These are phyloP conservation scores for Epichloe typhina DNA, from an alignment of 2,329 filamentous ascomycete species.

Conservation along the genomic window DNA sequence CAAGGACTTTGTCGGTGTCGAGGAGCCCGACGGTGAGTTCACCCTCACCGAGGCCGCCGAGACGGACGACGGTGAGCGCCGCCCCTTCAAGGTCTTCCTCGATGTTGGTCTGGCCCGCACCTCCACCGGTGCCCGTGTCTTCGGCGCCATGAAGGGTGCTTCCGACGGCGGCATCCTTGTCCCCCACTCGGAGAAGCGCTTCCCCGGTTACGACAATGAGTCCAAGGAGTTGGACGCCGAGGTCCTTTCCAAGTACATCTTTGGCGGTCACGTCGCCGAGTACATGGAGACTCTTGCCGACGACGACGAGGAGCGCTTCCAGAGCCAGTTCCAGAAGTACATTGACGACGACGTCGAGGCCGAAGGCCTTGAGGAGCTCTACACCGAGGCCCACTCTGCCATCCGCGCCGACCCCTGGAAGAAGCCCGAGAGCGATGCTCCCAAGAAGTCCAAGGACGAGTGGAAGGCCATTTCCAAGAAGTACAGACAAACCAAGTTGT, in stretches of 20 bases:
- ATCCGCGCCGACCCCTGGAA: conserved; percentile 98
- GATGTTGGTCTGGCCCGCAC: conserved; percentile 96
- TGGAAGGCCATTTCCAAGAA: conserved; percentile 94
- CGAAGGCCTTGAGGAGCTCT: conserved; percentile 92
- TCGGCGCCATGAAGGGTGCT: conserved; percentile 99
- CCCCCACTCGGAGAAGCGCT: conserved; percentile 98
- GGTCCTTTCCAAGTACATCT: conserved; percentile 98
- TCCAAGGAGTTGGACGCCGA: conserved; percentile 95
- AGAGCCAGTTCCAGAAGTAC: conserved; percentile 96
- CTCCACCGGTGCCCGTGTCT: conserved; percentile 96
- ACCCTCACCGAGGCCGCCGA: conserved; percentile 88
- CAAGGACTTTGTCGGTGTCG: conserved; percentile 85
- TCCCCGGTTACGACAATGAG: conserved; percentile 97
- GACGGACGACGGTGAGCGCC: conserved; percentile 81
- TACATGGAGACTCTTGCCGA: conserved; percentile 99
- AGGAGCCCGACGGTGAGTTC: conserved; percentile 95
- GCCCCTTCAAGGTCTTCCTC: conserved; percentile 98
- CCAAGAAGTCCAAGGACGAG: conserved; percentile 96
- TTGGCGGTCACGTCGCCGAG: conserved; percentile 94
- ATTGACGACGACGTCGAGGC: conserved; percentile 94
- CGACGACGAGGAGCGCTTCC: conserved; percentile 99
- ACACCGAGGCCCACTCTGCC: conserved; percentile 84
- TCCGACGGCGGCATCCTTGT: conserved; percentile 95
- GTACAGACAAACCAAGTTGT: conserved; percentile 65
- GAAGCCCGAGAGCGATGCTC: conserved; percentile 60